A percentile compares a stretch with the other conserved stretches of the same genome.
phyloP scores from a whole-genome alignment of 202 grass and related monocot species.

The Digitaria exilis region DNA sequence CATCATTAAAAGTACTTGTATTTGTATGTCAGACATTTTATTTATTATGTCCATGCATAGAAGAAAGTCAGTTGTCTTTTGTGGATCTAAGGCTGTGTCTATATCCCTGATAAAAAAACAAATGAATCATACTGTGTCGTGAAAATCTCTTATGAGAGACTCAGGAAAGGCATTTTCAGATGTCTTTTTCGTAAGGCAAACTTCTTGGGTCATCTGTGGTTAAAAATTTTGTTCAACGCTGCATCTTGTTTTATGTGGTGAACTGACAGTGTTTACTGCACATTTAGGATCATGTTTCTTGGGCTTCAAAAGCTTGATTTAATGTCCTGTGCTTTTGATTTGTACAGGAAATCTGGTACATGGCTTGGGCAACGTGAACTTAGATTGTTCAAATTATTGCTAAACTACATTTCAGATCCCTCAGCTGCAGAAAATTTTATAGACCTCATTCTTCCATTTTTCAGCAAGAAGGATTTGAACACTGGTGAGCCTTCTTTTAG shows the following conservation, averaged over 20 bases:
- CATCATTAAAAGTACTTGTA: neutral
- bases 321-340: constrained; percentile 5
- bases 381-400: constrained; percentile 82
- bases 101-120: neutral
- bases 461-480: constrained; percentile 71
- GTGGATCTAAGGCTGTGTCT: neutral
- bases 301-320: constrained; percentile 9
- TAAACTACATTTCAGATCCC: constrained; percentile 70
- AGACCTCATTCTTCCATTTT: constrained; percentile 86
- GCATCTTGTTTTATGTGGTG: neutral
- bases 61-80: neutral
- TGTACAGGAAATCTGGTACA: constrained; percentile 69
- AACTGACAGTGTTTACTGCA: neutral
- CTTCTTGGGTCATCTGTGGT: neutral
- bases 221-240: constrained; percentile 4
- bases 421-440: constrained; percentile 56
- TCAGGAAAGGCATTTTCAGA: neutral
- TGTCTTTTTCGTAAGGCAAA: constrained; percentile 3
- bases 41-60: neutral
- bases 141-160: constrained; percentile 29
- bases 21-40: neutral
- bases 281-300: constrained; percentile 25
- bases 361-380: constrained; percentile 76
- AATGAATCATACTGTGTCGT: neutral
- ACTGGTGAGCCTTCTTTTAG: constrained; percentile 46